phyloP scores from a whole-genome alignment of 2,329 filamentous ascomycete genomes.

The Apiospora kogelbergensis region DNA sequence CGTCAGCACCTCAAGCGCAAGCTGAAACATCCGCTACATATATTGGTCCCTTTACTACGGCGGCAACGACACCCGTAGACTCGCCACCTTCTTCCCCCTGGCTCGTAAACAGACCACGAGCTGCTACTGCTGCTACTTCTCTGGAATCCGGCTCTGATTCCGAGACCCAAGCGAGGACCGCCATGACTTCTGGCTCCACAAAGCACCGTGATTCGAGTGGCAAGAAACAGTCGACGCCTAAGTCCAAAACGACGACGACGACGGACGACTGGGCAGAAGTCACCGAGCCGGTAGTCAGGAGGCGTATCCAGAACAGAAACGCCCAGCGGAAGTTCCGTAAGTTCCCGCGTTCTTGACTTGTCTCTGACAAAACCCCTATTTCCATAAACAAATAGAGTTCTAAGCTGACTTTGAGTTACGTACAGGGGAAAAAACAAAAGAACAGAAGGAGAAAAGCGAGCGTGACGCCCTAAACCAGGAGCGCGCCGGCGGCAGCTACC shows the following conservation, averaged over 20 bases:
- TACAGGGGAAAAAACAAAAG: constrained; percentile 68
- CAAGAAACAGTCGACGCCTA: constrained; percentile 36
- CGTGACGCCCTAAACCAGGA: constrained; percentile 63
- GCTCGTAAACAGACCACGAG: not conserved
- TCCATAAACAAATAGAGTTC: not conserved
- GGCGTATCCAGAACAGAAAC: constrained; percentile 74
- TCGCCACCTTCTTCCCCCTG: constrained; percentile 19
- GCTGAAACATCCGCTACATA: not conserved
- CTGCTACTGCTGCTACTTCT: not conserved
- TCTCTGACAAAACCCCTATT: not conserved
- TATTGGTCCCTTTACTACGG: not conserved
- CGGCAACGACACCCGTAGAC: constrained; percentile 16
- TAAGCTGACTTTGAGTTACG: constrained; percentile 13
- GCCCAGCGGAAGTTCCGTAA: constrained; percentile 76
- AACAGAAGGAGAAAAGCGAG: constrained; percentile 65
- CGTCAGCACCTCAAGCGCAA: not conserved
- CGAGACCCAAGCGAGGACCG: constrained; percentile 19
- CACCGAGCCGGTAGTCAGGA: constrained; percentile 67
- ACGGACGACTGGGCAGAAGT: constrained; percentile 69
- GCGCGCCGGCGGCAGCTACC: constrained; percentile 64
- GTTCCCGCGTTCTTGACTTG: constrained; percentile 27
- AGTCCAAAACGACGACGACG: constrained; percentile 37
- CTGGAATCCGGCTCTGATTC: constrained; percentile 16
- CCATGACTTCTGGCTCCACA: constrained; percentile 27
- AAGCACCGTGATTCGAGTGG: constrained; percentile 36